Evolutionary conservation across 2,329 filamentous ascomycete species (phyloP).

Genomic region (Colletotrichum trifolii): DNA sequence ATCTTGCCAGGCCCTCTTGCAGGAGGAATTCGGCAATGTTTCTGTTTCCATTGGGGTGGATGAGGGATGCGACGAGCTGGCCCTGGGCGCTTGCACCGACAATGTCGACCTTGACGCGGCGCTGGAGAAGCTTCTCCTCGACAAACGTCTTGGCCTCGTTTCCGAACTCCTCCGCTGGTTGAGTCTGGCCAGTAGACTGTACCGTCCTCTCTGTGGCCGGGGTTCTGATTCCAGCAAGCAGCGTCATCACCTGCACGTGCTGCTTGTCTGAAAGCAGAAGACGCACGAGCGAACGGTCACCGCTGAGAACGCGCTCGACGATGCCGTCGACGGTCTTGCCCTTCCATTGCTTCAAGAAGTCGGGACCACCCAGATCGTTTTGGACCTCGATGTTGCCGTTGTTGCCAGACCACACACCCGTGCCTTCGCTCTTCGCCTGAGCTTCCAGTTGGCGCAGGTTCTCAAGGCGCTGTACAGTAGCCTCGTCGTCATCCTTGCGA

Average conservation of each 20-base stretch:
- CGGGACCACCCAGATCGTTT: slow-evolving; percentile 82
- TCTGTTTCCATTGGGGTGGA: slow-evolving; percentile 85
- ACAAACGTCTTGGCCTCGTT: slow-evolving; percentile 91
- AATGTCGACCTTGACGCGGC: slow-evolving; percentile 83
- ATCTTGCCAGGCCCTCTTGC: slow-evolving; percentile 88
- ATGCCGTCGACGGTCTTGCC: slow-evolving; percentile 86
- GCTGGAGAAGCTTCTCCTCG: slow-evolving; percentile 86
- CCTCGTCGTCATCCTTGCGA: slow-evolving; percentile 87
- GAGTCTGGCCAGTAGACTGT: slow-evolving; percentile 80
- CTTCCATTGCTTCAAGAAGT: slow-evolving; percentile 87
- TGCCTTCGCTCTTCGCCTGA: slow-evolving; percentile 80
- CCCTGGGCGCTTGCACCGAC: slow-evolving; percentile 90
- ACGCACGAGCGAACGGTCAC: slow-evolving; percentile 88
- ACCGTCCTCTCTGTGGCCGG: slow-evolving; percentile 90
- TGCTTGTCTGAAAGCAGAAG: slow-evolving; percentile 83
- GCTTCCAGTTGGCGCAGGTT: slow-evolving; percentile 81
- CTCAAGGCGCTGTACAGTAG: slow-evolving; percentile 77
- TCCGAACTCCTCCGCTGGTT: slow-evolving; percentile 88
- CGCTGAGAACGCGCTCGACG: slow-evolving; percentile 90
- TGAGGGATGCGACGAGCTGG: slow-evolving; percentile 86
- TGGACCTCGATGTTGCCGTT: slow-evolving; percentile 78
- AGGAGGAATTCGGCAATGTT: slow-evolving; percentile 88
- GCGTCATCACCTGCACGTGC: slow-evolving; percentile 88
- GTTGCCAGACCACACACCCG: slow-evolving; percentile 81
- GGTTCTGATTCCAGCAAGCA: slow-evolving; percentile 88